A percentile compares a stretch with the other conserved stretches of the same genome.
Conservation (phyloP, 495 filamentous ascomycete species). For the Annulohypoxylon moriforme region DNA sequence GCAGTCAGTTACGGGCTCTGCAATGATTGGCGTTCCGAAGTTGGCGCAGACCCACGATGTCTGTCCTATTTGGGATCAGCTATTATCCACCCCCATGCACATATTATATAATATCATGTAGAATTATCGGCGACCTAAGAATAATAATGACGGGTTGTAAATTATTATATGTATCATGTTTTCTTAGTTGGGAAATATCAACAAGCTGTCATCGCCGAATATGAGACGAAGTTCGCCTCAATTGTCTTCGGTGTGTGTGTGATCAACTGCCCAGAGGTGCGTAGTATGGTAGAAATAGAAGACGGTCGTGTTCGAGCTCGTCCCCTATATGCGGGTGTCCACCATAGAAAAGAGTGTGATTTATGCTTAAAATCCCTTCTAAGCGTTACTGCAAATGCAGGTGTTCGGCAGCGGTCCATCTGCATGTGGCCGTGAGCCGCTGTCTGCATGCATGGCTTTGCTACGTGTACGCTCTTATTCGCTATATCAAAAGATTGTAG, state of each 20-base stretch:
- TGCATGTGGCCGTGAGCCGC: conserved; percentile 34
- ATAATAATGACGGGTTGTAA: conserved; percentile 4
- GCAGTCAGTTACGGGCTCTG: conserved; percentile 25
- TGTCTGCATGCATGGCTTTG: conserved; percentile 21
- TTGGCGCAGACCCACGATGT: conserved; percentile 33
- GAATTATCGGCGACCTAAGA: conserved; percentile 15
- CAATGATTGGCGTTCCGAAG: conserved; percentile 18
- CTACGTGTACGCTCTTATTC: conserved; percentile 33
- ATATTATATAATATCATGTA: conserved; percentile 5
- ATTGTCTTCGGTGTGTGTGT: conserved; percentile 22
- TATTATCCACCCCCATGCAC: conserved; percentile 5
- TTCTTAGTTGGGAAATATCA: neutral
- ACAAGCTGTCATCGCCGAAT: conserved; percentile 2
- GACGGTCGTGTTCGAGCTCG: conserved; percentile 11
- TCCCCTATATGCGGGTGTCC: conserved; percentile 23
- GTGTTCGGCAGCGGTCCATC: conserved; percentile 25
- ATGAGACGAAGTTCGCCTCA: conserved; percentile 38
- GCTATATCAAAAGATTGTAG: conserved; percentile 9
- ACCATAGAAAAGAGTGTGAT: conserved; percentile 26
- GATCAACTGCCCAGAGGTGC: conserved; percentile 38
- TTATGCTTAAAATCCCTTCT: conserved; percentile 36
- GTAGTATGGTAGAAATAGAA: conserved; percentile 9
- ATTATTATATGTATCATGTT: conserved; percentile 23
- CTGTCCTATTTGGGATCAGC: conserved; percentile 12
- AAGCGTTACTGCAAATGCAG: conserved; percentile 42